A percentile compares a stretch with the other conserved stretches of the same genome.
Conservation (phyloP, 1,284 basidiomycete genomes). For the Peniophora sp. region DNA sequence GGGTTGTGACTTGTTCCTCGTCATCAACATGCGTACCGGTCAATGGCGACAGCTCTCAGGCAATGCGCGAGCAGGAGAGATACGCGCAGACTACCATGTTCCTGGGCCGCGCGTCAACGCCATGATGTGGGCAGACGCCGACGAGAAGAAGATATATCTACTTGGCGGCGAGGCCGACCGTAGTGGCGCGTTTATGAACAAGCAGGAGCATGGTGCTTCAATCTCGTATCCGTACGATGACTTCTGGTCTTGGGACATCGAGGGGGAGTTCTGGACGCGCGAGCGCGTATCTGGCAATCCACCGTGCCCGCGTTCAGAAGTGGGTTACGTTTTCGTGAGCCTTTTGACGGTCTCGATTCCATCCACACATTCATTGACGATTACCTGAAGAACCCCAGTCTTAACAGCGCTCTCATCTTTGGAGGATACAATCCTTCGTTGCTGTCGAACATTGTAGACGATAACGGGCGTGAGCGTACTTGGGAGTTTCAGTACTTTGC, state of each 20-base stretch:
- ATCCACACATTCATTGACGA: background rate
- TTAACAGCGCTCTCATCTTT: slow-evolving; percentile 24
- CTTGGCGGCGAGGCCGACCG: slow-evolving; percentile 23
- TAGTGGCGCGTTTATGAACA: slow-evolving; percentile 9
- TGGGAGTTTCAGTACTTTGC: slow-evolving; percentile 20
- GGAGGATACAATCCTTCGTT: slow-evolving; percentile 26
- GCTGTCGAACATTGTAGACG: slow-evolving; percentile 13
- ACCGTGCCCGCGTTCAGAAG: slow-evolving; percentile 24
- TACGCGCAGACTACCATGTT: background rate
- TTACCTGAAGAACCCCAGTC: slow-evolving; percentile 18
- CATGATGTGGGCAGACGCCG: slow-evolving; percentile 18
- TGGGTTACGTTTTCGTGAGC: slow-evolving; percentile 20
- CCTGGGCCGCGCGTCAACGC: slow-evolving; percentile 20
- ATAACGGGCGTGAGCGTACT: slow-evolving; percentile 9
- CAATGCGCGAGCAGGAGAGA: background rate
- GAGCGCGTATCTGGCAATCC: slow-evolving; percentile 25
- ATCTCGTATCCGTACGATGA: slow-evolving; percentile 21
- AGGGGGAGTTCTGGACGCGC: slow-evolving; percentile 20
- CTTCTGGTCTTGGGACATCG: slow-evolving; percentile 26
- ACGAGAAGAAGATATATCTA: slow-evolving; percentile 17
- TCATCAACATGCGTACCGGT: slow-evolving; percentile 9
- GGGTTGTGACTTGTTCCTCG: slow-evolving; percentile 13
- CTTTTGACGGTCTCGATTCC: background rate
- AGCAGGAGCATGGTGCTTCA: slow-evolving; percentile 14
- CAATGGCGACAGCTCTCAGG: slow-evolving; percentile 11